phyloP scores from a whole-genome alignment of 1,139 yeast species.

The Arxiozyma telluris region DNA sequence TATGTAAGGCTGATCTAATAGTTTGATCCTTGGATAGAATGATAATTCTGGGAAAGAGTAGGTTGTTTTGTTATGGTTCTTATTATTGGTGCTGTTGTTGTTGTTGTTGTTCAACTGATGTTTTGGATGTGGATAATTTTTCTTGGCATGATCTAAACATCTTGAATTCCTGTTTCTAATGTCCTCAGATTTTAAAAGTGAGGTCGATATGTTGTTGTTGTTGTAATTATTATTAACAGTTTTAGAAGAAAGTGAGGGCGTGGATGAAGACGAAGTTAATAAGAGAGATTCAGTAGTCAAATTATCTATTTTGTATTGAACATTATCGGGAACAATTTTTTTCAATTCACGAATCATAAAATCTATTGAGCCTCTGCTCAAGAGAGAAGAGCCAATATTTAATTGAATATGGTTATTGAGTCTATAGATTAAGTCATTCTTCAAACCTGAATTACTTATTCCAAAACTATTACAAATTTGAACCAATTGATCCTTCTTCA shows the following conservation, averaged over 20 bases:
- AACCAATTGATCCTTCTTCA: background rate
- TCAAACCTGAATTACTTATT: background rate
- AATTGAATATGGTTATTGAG: background rate
- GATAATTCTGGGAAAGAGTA: background rate
- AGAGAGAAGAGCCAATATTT: background rate
- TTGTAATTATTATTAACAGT: background rate
- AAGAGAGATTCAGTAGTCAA: background rate
- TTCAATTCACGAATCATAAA: background rate
- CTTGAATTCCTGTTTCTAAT: background rate
- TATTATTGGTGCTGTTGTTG: no score
- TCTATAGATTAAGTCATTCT: background rate
- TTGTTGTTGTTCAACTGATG: background rate
- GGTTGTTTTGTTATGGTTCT: background rate
- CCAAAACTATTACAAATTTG: background rate
- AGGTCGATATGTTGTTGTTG: background rate
- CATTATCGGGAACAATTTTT: background rate
- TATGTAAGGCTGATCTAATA: background rate
- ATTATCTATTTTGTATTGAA: background rate
- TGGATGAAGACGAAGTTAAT: background rate
- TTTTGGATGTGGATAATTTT: background rate
- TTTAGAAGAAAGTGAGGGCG: background rate
- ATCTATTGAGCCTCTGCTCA: background rate
- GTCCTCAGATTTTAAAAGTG: background rate
- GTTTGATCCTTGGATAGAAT: conserved; percentile 1
- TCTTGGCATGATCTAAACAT: background rate